These are phyloP conservation scores for Podospora pseudocomata DNA, from an alignment of 495 filamentous ascomycete genomes.

Conservation along the genomic window DNA sequence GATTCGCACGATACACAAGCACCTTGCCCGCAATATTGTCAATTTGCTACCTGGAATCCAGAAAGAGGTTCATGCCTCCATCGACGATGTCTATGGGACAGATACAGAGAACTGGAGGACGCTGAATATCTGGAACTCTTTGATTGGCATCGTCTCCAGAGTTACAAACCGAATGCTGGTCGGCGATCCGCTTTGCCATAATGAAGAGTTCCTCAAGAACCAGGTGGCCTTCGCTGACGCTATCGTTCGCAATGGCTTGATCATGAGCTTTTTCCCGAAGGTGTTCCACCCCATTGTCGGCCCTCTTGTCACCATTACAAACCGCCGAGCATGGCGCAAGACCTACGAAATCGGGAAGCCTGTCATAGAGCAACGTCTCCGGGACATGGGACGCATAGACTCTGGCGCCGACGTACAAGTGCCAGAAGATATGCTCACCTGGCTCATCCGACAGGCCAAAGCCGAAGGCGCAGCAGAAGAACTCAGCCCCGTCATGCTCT, in stretches of 20 bases:
- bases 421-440: conserved; percentile 37
- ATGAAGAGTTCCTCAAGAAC: conserved; percentile 28
- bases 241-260: conserved; percentile 33
- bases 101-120: conserved; percentile 34
- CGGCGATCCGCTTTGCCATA: conserved; percentile 25
- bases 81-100: conserved; percentile 30
- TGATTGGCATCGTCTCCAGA: conserved; percentile 30
- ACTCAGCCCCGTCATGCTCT: conserved; percentile 24
- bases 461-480: conserved; percentile 24
- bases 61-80: conserved; percentile 30
- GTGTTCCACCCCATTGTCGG: conserved; percentile 34
- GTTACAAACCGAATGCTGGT: conserved; percentile 36
- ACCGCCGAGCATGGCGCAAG: conserved; percentile 32
- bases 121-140: conserved; percentile 36
- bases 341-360: conserved; percentile 24
- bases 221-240: conserved; percentile 35
- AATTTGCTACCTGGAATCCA: conserved; percentile 34
- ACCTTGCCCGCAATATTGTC: conserved; percentile 33
- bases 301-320: conserved; percentile 26
- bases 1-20: conserved; percentile 34
- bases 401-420: conserved; percentile 25
- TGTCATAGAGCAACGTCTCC: conserved; percentile 30
- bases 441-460: conserved; percentile 36
- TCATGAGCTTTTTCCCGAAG: conserved; percentile 36
- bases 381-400: conserved; percentile 26